These are phyloP conservation scores for Candida manassasensis DNA, from an alignment of 805 yeast genomes.

Conservation along the genomic window DNA sequence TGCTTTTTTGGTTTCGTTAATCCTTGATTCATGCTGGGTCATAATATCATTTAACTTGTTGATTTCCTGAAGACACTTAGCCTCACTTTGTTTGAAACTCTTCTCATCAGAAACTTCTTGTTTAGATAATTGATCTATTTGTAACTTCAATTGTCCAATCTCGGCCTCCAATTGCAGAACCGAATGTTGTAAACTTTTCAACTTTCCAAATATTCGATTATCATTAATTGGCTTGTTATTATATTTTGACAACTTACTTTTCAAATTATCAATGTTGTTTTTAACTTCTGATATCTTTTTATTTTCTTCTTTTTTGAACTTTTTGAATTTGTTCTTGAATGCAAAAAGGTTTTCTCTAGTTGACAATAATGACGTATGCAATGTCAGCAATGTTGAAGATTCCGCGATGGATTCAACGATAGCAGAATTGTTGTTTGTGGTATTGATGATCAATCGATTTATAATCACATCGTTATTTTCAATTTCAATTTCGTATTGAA, in stretches of 20 bases:
- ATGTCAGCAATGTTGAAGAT: constrained; percentile 25
- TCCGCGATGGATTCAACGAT: constrained; percentile 22
- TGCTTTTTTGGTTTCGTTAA: constrained; percentile 16
- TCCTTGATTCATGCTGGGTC: constrained; percentile 19
- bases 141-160: constrained; percentile 19
- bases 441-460: constrained; percentile 26
- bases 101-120: constrained; percentile 11
- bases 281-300: constrained; percentile 28
- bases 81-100: constrained; percentile 16
- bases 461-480: constrained; percentile 11
- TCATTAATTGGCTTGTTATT: constrained; percentile 21
- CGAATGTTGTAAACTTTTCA: constrained; percentile 37
- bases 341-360: constrained; percentile 23
- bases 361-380: constrained; percentile 29
- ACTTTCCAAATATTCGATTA: constrained; percentile 28
- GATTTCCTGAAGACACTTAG: constrained; percentile 17
- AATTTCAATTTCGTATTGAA: constrained; percentile 35
- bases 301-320: constrained; percentile 35
- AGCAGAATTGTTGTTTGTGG: constrained; percentile 18
- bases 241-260: constrained; percentile 27
- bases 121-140: constrained; percentile 12
- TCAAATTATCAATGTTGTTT: constrained; percentile 29
- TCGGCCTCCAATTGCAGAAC: constrained; percentile 36
- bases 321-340: constrained; percentile 22
- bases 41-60: constrained; percentile 18